phyloP scores from a whole-genome alignment of 768 basidiomycete species.

The Suillus subaureus region DNA sequence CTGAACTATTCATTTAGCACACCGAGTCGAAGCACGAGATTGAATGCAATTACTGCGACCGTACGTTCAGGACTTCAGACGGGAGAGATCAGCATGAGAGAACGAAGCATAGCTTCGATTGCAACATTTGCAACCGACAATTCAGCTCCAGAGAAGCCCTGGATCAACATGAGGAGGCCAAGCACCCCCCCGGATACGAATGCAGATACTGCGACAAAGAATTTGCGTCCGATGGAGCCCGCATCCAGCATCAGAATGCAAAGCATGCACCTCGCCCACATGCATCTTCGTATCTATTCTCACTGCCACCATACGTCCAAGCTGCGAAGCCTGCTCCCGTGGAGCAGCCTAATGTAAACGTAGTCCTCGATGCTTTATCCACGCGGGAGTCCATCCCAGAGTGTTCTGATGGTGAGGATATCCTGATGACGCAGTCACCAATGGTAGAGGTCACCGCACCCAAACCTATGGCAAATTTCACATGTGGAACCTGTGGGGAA shows the following conservation, averaged over 20 bases:
- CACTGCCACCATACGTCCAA: neutral
- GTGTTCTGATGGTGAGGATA: neutral
- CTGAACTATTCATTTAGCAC: neutral
- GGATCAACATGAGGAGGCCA: conserved; percentile 14
- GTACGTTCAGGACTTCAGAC: conserved; percentile 6
- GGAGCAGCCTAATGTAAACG: neutral
- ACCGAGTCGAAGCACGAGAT: neutral
- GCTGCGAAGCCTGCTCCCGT: neutral
- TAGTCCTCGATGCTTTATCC: neutral
- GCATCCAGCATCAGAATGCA: neutral
- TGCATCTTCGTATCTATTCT: neutral
- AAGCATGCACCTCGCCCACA: neutral
- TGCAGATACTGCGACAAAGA: conserved; percentile 10
- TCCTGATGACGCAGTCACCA: neutral
- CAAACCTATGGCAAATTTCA: neutral
- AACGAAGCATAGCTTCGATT: conserved; percentile 12
- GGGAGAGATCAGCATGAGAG: conserved; percentile 15
- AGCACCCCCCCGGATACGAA: conserved; percentile 8
- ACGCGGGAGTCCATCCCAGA: neutral
- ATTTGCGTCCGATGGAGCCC: neutral
- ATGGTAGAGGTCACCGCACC: too few species aligned
- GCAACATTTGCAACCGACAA: conserved; percentile 6
- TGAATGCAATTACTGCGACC: conserved; percentile 20
- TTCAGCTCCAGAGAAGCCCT: conserved; percentile 13
- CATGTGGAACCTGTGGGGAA: conserved; percentile 3